Evolutionary conservation across 768 basidiomycete species (phyloP).

Genomic region (Rhodosporidiobolus sp.): DNA sequence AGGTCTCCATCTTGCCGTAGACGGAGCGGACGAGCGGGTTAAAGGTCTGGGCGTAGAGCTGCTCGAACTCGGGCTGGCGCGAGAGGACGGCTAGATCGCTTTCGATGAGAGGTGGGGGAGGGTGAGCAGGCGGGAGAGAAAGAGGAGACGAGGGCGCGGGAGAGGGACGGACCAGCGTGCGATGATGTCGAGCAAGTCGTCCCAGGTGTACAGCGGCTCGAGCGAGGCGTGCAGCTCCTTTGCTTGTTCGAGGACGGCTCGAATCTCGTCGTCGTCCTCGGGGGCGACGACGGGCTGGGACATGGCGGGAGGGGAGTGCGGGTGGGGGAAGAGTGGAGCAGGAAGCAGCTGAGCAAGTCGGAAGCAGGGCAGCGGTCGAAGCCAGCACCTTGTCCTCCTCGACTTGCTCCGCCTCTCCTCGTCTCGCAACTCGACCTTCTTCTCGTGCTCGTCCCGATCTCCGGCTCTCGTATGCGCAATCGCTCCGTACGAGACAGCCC

Average conservation of each 20-base stretch:
- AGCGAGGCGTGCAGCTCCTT: neutral
- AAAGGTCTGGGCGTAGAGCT: constrained; percentile 17
- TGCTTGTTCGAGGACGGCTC: neutral
- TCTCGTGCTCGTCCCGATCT: too few relatives aligned
- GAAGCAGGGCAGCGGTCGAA: too few relatives aligned
- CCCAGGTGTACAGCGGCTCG: constrained; percentile 10
- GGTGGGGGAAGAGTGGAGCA: too few relatives aligned
- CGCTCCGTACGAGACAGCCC: too few relatives aligned
- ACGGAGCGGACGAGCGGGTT: neutral
- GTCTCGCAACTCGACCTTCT: too few relatives aligned
- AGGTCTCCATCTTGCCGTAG: constrained; percentile 17
- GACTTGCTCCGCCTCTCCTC: too few relatives aligned
- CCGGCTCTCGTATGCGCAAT: too few relatives aligned
- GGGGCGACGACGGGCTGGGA: neutral
- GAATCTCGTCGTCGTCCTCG: neutral
- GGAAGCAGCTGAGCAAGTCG: too few relatives aligned
- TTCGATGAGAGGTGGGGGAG: neutral
- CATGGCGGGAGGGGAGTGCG: neutral
- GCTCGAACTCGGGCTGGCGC: constrained; percentile 30
- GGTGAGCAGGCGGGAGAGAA: neutral
- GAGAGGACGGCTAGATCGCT: constrained; percentile 13
- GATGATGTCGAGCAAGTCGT: neutral
- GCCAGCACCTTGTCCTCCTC: too few relatives aligned
- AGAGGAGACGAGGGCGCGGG: too few relatives aligned
- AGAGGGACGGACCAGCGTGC: neutral